These are phyloP conservation scores for Epichloe gansuensis DNA, from an alignment of 2,329 filamentous ascomycete genomes.

Conservation along the genomic window DNA sequence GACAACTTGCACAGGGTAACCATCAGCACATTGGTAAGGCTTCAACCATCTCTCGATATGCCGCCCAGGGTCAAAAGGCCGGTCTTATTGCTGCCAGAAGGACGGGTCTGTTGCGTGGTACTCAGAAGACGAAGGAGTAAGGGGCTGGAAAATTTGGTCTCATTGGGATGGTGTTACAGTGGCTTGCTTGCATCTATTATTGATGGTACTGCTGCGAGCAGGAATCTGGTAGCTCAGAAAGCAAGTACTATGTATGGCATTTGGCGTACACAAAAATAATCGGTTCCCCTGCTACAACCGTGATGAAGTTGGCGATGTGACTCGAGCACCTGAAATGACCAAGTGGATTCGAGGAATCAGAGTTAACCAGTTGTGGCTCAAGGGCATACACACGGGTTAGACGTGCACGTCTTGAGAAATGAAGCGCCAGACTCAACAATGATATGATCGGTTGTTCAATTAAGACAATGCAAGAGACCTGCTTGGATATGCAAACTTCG, in stretches of 20 bases:
- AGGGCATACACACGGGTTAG: not conserved
- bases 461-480: no score
- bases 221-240: conserved; percentile 34
- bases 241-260: conserved; percentile 37
- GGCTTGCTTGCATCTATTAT: conserved; percentile 45
- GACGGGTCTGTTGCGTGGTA: conserved; percentile 99
- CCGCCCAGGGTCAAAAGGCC: conserved; percentile 97
- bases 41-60: conserved; percentile 97
- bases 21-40: conserved; percentile 99
- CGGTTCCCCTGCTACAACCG: conserved; percentile 41
- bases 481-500: no score
- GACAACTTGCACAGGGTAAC: conserved; percentile 62
- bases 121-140: conserved; percentile 99
- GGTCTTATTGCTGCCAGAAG: conserved; percentile 99
- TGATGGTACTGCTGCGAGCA: conserved; percentile 36
- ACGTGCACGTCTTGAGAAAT: no score
- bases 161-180: conserved; percentile 55
- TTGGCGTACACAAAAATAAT: conserved; percentile 41
- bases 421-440: no score
- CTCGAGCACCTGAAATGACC: not conserved
- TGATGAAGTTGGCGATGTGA: conserved; percentile 10
- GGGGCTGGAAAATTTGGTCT: conserved; percentile 39
- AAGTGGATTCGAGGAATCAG: not conserved
- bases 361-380: not conserved
- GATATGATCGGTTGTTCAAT: no score